Conservation (phyloP, 139 green algal genomes). For the Chlorella sp. region DNA sequence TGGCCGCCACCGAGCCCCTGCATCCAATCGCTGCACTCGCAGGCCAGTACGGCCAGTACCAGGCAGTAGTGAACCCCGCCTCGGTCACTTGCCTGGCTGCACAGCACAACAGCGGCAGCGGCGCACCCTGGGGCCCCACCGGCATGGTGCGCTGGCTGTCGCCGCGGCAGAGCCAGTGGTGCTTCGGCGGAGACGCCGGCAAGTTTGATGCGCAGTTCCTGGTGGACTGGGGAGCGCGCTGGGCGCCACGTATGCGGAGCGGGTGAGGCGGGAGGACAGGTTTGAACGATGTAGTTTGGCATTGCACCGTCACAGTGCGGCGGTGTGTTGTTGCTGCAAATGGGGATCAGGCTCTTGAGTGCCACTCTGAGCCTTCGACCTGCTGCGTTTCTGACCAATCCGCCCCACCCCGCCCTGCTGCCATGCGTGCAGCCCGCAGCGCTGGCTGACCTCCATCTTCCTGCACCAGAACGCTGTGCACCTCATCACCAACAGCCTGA, state of each 20-base stretch:
- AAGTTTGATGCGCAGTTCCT: slow-evolving; percentile 49
- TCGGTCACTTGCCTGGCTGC: not conserved
- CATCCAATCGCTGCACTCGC: too few species aligned
- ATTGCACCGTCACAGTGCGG: too few species aligned
- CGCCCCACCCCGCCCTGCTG: too few species aligned
- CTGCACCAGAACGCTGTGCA: slow-evolving; percentile 71
- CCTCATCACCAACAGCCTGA: slow-evolving; percentile 70
- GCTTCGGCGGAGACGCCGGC: slow-evolving; percentile 32
- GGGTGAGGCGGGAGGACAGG: too few species aligned
- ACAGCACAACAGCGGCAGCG: not conserved
- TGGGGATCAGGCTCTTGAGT: too few species aligned
- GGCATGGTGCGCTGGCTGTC: slow-evolving; percentile 48
- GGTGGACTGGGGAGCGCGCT: slow-evolving; percentile 58
- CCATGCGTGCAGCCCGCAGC: slow-evolving; percentile 44
- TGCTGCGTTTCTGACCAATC: too few species aligned
- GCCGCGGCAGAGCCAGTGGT: slow-evolving; percentile 31
- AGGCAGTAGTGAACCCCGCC: not conserved
- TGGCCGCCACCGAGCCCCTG: too few species aligned
- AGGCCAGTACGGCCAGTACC: slow-evolving; percentile 46
- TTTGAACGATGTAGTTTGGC: too few species aligned
- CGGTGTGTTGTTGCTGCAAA: too few species aligned
- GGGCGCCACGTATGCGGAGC: slow-evolving; percentile 51
- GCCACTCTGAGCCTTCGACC: not conserved
- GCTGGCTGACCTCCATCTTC: slow-evolving; percentile 66
- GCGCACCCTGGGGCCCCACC: not conserved